Conservation (phyloP, 768 basidiomycete genomes). For the Clathrus columnatus region DNA sequence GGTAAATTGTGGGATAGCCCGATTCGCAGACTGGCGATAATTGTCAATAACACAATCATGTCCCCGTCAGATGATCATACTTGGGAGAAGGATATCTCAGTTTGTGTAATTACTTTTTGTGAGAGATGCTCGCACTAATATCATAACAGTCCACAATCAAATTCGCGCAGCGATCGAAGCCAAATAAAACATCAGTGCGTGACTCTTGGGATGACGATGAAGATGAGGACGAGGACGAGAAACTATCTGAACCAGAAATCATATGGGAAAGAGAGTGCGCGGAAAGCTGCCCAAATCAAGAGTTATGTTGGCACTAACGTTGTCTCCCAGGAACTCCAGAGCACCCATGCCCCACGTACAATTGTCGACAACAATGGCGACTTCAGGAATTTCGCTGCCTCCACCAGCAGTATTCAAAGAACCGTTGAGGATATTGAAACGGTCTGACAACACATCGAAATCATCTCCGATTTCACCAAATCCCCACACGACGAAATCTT, state of each 20-base stretch:
- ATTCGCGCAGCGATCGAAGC: neutral
- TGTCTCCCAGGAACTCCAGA: slow-evolving; percentile 25
- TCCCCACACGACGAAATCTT: slow-evolving; percentile 26
- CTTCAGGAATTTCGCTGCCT: slow-evolving; percentile 32
- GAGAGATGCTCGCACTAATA: neutral
- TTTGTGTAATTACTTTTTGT: neutral
- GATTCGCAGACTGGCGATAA: too few relatives aligned
- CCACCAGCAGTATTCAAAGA: slow-evolving; percentile 53
- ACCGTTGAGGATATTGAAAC: slow-evolving; percentile 63
- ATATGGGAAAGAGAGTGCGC: slow-evolving; percentile 71
- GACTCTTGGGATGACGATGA: slow-evolving; percentile 57
- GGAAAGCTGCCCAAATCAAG: neutral
- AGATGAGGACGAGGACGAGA: slow-evolving; percentile 37
- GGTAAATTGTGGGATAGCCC: too few relatives aligned
- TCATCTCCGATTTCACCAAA: slow-evolving; percentile 14
- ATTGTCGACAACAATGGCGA: slow-evolving; percentile 26
- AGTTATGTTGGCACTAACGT: neutral
- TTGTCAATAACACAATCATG: too few relatives aligned
- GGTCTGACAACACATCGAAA: slow-evolving; percentile 34
- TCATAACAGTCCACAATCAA: neutral
- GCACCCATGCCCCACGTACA: slow-evolving; percentile 57
- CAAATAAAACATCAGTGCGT: slow-evolving; percentile 17
- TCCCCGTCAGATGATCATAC: neutral
- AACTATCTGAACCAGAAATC: slow-evolving; percentile 31
- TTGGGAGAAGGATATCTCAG: neutral